Evolutionary conservation across 768 basidiomycete species (phyloP), one percentile per base, ranked within the genome.

Genomic region (Cystofilobasidium bisporidii): DNA sequence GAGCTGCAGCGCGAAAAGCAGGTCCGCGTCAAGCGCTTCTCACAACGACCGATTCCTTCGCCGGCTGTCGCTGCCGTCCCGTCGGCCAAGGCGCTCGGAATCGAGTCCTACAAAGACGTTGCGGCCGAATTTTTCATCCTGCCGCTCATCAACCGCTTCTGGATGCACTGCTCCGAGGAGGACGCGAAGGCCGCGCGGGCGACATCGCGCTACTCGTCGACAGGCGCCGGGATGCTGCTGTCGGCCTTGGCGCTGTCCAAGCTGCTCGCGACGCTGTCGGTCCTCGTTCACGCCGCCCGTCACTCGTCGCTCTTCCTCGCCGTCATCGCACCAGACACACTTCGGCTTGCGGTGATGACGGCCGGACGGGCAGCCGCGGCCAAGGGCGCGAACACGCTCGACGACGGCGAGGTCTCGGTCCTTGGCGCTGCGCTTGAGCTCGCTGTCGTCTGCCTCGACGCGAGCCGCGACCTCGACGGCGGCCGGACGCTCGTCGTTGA

Each of bases 141-240:
- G 68, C 96, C 96, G 0, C 80, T 98, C 62, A 83, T 97, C 78
- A 87, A 92, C 72, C 84, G 86, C n/a, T 96, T 98, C 78, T 99
- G 92, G 92, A 74, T 82, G n/a, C 90, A 93, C 78, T 83, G 96
- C 55, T 84, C 88, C 10, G 91, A 94, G 72, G 86, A 89, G 73
- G 85, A 88, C 72, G 81, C 83, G 2, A 82, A 89, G 43, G 88
- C 91, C 73, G 82, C 84, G 61, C 82, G 88, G 48, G 55, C 71
- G 15, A 86, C 86, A 2, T 80, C 82, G 2, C 81, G 81, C 47
- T 33, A 89, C 73, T 81, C 82, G 20, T 84, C 87, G 1, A 84
- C 87, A 0, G 90, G 89, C 14, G 86, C 89, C 0, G 89, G 88
- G 0, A 82, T 94, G 71, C 82, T 97, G 64, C 81, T 97, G 28